Conservation (phyloP, 1,139 yeast species). For the Lodderomyces jiufengensis region DNA sequence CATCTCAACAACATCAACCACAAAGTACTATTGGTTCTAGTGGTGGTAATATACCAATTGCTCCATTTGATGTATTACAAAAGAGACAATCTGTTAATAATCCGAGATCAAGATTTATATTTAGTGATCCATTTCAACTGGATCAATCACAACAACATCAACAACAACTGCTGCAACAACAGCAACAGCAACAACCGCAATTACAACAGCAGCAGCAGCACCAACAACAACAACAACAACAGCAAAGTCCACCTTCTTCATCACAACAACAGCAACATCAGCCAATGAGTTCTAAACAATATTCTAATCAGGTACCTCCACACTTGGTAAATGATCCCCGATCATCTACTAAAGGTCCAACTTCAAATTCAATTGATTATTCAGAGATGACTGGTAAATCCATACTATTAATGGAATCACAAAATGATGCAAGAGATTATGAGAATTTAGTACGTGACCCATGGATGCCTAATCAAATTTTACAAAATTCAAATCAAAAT, state of each 20-base stretch:
- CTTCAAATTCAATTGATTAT: constrained; percentile 23
- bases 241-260: no score
- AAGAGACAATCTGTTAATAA: constrained; percentile 54
- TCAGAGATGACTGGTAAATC: constrained; percentile 50
- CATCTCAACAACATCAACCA: constrained; percentile 12
- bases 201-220: constrained; percentile 12
- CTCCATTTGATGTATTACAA: constrained; percentile 12
- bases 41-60: constrained; percentile 5
- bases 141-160: constrained; percentile 14
- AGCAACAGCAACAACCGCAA: constrained; percentile 9
- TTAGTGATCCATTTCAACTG: constrained; percentile 59
- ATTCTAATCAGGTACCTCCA: constrained; percentile 6
- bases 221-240: constrained; percentile 10
- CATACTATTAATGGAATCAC: constrained; percentile 53
- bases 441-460: constrained; percentile 50
- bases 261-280: constrained; percentile 14
- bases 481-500: not conserved
- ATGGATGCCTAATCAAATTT: constrained; percentile 26
- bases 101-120: constrained; percentile 65
- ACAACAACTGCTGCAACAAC: constrained; percentile 13
- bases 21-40: constrained; percentile 1
- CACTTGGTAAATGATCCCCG: constrained; percentile 11
- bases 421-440: constrained; percentile 50
- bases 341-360: constrained; percentile 15
- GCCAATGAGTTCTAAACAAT: constrained; percentile 9